Conservation (phyloP, 2,329 filamentous ascomycete species). For the Fusarium kyushuense region DNA sequence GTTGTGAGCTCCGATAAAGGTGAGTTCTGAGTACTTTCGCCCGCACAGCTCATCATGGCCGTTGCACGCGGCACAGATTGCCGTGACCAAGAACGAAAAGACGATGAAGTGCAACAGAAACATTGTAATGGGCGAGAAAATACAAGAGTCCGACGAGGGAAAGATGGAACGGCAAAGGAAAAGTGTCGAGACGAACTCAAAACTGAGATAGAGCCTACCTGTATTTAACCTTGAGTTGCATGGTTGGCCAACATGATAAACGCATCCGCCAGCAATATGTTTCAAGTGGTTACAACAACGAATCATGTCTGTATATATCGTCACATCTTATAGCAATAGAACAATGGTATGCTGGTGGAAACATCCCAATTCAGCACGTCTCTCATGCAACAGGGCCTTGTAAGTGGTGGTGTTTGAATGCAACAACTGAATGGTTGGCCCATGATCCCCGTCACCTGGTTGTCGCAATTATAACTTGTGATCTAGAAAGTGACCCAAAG, state of each 20-base stretch:
- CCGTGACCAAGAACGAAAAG: constrained; percentile 25
- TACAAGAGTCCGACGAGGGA: background rate
- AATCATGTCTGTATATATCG: constrained; percentile 14
- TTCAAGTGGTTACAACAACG: constrained; percentile 17
- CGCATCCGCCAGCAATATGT: constrained; percentile 4
- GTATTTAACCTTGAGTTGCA: background rate
- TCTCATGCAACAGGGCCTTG: constrained; percentile 6
- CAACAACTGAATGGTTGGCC: constrained; percentile 17
- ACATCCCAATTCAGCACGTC: constrained; percentile 8
- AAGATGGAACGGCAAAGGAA: background rate
- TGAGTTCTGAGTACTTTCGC: constrained; percentile 69
- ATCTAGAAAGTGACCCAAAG: background rate
- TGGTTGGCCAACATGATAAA: constrained; percentile 3
- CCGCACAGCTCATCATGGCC: constrained; percentile 67
- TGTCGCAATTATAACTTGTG: constrained; percentile 1
- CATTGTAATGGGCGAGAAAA: constrained; percentile 18
- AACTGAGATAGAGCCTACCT: constrained; percentile 1
- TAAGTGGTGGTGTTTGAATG: constrained; percentile 5
- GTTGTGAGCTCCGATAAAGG: constrained; percentile 74
- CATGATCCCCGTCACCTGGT: constrained; percentile 5
- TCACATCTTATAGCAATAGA: constrained; percentile 8
- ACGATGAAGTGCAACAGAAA: constrained; percentile 28
- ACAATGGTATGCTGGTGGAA: background rate
- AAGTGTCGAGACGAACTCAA: background rate
- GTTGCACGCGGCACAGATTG: constrained; percentile 62